Evolutionary conservation across 192 early-diverging fungal genomes (phyloP).

Genomic region (Gonapodya sp.): DNA sequence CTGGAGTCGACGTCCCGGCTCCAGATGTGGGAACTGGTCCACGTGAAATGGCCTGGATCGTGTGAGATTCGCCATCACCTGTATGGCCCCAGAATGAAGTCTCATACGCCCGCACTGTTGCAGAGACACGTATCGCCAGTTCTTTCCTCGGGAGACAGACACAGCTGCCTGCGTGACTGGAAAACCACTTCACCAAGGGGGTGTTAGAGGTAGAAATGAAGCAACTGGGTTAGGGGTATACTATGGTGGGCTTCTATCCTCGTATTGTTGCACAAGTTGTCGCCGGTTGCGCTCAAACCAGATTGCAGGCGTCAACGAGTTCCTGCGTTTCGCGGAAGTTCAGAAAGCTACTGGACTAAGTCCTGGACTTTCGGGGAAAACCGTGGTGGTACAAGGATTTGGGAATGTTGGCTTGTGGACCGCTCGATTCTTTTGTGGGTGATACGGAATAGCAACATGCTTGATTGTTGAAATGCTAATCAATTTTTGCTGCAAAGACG

Average conservation of each 20-base stretch:
- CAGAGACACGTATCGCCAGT: slow-evolving; percentile 80
- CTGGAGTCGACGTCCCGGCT: slow-evolving; percentile 68
- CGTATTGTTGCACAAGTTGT: no score
- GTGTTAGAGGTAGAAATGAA: slow-evolving; percentile 72
- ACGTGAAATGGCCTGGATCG: slow-evolving; percentile 80
- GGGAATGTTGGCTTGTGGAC: slow-evolving; percentile 81
- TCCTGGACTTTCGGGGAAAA: slow-evolving; percentile 45
- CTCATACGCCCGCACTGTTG: no score
- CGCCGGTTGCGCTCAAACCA: no score
- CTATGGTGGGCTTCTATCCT: not conserved
- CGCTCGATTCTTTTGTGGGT: slow-evolving; percentile 61
- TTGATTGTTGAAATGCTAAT: slow-evolving; percentile 3
- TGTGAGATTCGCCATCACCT: no score
- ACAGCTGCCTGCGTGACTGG: slow-evolving; percentile 75
- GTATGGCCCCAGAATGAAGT: no score
- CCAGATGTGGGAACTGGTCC: slow-evolving; percentile 73
- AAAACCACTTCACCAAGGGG: slow-evolving; percentile 67
- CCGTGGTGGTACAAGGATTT: slow-evolving; percentile 72
- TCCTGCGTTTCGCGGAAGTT: slow-evolving; percentile 67
- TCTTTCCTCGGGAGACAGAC: slow-evolving; percentile 68
- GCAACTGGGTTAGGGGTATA: slow-evolving; percentile 61
- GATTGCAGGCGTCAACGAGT: slow-evolving; percentile 71
- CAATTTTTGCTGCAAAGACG: not conserved
- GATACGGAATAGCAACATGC: slow-evolving; percentile 35
- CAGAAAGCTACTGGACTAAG: slow-evolving; percentile 55